A percentile compares a stretch with the other conserved stretches of the same genome.
Evolutionary conservation across 768 basidiomycete genomes (phyloP).

Genomic region (Boletus reticulatus): DNA sequence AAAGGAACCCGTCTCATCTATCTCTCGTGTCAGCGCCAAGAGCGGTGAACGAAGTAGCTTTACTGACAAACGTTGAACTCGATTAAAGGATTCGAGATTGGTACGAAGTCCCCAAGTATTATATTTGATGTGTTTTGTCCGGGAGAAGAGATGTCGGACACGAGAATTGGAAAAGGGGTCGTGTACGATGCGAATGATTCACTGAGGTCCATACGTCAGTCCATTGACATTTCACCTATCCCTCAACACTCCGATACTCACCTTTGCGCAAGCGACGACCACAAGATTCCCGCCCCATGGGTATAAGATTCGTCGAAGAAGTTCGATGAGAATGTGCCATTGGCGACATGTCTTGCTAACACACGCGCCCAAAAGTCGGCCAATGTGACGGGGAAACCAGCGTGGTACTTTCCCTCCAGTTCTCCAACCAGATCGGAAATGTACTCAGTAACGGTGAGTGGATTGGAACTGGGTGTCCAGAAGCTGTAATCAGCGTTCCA

Average conservation of each 20-base stretch:
- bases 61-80: conserved; percentile 37
- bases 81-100: conserved; percentile 32
- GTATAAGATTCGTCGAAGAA: conserved; percentile 28
- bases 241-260: conserved; percentile 18
- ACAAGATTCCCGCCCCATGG: conserved; percentile 36
- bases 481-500: conserved; percentile 31
- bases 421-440: conserved; percentile 23
- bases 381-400: conserved; percentile 33
- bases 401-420: conserved; percentile 28
- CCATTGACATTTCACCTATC: background rate
- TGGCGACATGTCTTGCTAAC: conserved; percentile 38
- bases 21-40: background rate
- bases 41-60: background rate
- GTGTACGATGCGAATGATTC: conserved; percentile 31
- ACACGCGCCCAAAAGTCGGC: conserved; percentile 27
- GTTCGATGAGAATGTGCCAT: conserved; percentile 34
- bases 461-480: conserved; percentile 17
- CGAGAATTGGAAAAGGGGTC: conserved; percentile 41
- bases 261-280: conserved; percentile 33
- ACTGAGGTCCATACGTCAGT: conserved; percentile 15
- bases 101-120: conserved; percentile 20
- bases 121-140: conserved; percentile 24
- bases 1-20: conserved; percentile 41
- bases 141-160: conserved; percentile 25
- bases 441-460: conserved; percentile 14